Percentiles rank a stretch among this genome's conserved stretches.
Evolutionary conservation across 768 basidiomycete species (phyloP).

Genomic region (Gyrodon lividus): DNA sequence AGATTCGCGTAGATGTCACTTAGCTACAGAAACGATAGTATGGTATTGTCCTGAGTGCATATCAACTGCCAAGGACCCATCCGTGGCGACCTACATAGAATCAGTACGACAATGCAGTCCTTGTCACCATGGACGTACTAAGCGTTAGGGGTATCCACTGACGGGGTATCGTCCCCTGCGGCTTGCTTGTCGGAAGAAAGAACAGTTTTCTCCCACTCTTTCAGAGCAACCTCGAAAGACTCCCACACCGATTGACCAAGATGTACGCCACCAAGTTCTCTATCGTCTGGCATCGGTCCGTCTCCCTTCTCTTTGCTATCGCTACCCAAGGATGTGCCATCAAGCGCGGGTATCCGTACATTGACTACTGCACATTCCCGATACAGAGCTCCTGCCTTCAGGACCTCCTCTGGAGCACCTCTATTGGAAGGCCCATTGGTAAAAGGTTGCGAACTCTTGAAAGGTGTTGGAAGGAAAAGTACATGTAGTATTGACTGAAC

Average conservation of each 20-base stretch:
- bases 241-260: constrained; percentile 76
- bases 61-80: background rate
- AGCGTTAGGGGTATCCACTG: constrained; percentile 23
- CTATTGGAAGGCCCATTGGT: constrained; percentile 6
- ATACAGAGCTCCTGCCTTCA: constrained; percentile 78
- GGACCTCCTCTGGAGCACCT: constrained; percentile 52
- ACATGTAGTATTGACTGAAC: constrained; percentile 81
- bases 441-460: constrained; percentile 48
- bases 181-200: constrained; percentile 21
- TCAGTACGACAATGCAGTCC: background rate
- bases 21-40: constrained; percentile 5
- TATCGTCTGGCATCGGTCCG: constrained; percentile 52
- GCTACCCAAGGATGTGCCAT: constrained; percentile 17
- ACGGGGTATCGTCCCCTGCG: constrained; percentile 20
- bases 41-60: background rate
- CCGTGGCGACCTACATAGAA: background rate
- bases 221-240: constrained; percentile 63
- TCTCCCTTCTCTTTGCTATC: constrained; percentile 33
- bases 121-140: constrained; percentile 6
- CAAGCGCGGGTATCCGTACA: constrained; percentile 36
- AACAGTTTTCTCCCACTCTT: constrained; percentile 55
- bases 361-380: constrained; percentile 69
- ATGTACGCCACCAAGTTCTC: constrained; percentile 68
- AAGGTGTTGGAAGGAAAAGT: constrained; percentile 78
- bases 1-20: constrained; percentile 4